phyloP scores from a whole-genome alignment of 2,329 filamentous ascomycete genomes.

The Colletotrichum ledebouriae region DNA sequence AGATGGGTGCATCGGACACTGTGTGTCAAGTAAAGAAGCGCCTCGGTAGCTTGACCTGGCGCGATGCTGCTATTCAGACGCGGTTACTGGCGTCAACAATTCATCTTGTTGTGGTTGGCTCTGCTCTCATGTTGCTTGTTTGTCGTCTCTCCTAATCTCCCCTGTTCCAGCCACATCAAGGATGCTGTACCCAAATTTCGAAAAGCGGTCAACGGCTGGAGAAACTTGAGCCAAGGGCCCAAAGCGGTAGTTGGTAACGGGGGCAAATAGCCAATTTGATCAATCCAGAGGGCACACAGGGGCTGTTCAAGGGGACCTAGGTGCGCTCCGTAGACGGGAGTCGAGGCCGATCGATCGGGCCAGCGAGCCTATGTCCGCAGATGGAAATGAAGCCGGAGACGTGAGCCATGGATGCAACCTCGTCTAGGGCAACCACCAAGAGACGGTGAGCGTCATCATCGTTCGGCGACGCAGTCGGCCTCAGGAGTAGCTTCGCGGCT shows the following conservation, averaged over 20 bases:
- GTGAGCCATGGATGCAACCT: slow-evolving; percentile 30
- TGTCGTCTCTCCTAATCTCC: slow-evolving; percentile 32
- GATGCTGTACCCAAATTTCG: slow-evolving; percentile 29
- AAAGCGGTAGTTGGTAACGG: slow-evolving; percentile 13
- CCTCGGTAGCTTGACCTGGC: neutral
- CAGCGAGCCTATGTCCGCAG: slow-evolving; percentile 30
- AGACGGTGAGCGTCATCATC: slow-evolving; percentile 22
- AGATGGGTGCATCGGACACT: neutral
- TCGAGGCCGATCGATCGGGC: slow-evolving; percentile 38
- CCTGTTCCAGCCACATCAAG: slow-evolving; percentile 34
- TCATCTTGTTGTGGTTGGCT: slow-evolving; percentile 11
- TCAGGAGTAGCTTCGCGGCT: slow-evolving; percentile 37
- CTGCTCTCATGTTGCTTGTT: slow-evolving; percentile 32
- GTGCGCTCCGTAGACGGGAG: slow-evolving; percentile 25
- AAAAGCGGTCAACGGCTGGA: slow-evolving; percentile 16
- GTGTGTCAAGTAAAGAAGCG: neutral
- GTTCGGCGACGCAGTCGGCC: slow-evolving; percentile 22
- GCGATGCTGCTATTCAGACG: neutral
- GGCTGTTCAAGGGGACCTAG: slow-evolving; percentile 18
- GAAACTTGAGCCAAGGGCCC: slow-evolving; percentile 1
- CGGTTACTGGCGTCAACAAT: neutral
- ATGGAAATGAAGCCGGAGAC: slow-evolving; percentile 29
- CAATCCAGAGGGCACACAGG: slow-evolving; percentile 15
- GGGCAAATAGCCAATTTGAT: slow-evolving; percentile 26
- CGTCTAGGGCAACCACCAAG: slow-evolving; percentile 10